Conservation (phyloP, 2,329 filamentous ascomycete genomes). For the Aspergillus pseudoglaucus region DNA sequence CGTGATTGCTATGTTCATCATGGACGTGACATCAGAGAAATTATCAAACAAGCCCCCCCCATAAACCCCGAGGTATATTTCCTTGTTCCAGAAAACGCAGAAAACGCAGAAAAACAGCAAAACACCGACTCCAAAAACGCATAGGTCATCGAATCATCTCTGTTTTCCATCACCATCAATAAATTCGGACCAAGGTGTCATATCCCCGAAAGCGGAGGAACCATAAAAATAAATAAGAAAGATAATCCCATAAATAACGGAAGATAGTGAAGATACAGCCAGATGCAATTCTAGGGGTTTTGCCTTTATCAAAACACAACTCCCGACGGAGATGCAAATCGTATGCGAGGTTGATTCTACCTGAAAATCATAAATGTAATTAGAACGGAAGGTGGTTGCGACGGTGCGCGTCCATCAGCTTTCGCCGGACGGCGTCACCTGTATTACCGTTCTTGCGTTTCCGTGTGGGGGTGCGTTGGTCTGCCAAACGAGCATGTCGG, state of each 20-base stretch:
- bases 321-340: not conserved
- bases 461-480: slow-evolving; percentile 35
- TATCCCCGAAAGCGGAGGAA: slow-evolving; percentile 7
- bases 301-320: not conserved
- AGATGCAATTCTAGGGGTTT: not conserved
- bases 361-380: slow-evolving; percentile 2
- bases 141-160: not conserved
- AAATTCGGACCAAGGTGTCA: not conserved
- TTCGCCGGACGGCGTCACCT: slow-evolving; percentile 38
- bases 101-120: not conserved
- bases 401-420: slow-evolving; percentile 38
- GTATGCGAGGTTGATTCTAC: not conserved
- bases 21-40: slow-evolving; percentile 26
- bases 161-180: not conserved
- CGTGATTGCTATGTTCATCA: slow-evolving; percentile 6
- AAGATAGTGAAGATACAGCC: no score
- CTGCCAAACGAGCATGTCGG: slow-evolving; percentile 33
- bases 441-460: slow-evolving; percentile 35
- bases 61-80: not conserved
- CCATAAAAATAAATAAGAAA: not conserved
- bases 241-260: no score
- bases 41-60: not conserved
- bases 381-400: slow-evolving; percentile 33
- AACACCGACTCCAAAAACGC: slow-evolving; percentile 1
- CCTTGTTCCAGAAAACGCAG: not conserved